These are phyloP conservation scores for Mycena maculata DNA, from an alignment of 768 basidiomycete genomes.

Conservation along the genomic window DNA sequence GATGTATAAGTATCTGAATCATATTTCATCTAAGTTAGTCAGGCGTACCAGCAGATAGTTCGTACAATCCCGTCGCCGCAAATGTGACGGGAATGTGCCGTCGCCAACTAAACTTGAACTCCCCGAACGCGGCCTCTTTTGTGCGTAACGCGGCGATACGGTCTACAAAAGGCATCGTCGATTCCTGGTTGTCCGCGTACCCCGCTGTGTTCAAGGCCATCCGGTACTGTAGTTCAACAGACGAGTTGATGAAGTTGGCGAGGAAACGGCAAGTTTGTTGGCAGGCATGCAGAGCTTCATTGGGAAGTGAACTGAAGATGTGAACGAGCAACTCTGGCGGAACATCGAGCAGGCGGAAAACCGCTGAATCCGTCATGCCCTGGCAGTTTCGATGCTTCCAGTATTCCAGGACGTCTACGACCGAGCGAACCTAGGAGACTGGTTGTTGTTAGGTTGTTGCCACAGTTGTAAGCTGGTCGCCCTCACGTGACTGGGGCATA, in stretches of 20 bases:
- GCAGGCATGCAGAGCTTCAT: neutral
- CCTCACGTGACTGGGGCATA: too few relatives aligned
- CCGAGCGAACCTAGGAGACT: too few relatives aligned
- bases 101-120: constrained; percentile 15
- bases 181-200: constrained; percentile 17
- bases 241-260: neutral
- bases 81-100: constrained; percentile 13
- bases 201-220: neutral
- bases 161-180: constrained; percentile 6
- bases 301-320: constrained; percentile 15
- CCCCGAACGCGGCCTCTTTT: constrained; percentile 11
- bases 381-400: neutral
- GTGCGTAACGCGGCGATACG: constrained; percentile 17
- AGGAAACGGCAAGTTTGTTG: constrained; percentile 3
- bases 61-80: constrained; percentile 22
- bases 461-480: too few relatives aligned
- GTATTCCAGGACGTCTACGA: neutral
- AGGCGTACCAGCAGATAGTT: constrained; percentile 18
- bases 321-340: constrained; percentile 16
- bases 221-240: constrained; percentile 25
- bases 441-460: too few relatives aligned
- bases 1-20: too few relatives aligned
- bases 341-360: constrained; percentile 14
- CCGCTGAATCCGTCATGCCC: neutral
- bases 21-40: too few relatives aligned